phyloP scores from a whole-genome alignment of 768 basidiomycete species.

The Candolleomyces efflorescens region DNA sequence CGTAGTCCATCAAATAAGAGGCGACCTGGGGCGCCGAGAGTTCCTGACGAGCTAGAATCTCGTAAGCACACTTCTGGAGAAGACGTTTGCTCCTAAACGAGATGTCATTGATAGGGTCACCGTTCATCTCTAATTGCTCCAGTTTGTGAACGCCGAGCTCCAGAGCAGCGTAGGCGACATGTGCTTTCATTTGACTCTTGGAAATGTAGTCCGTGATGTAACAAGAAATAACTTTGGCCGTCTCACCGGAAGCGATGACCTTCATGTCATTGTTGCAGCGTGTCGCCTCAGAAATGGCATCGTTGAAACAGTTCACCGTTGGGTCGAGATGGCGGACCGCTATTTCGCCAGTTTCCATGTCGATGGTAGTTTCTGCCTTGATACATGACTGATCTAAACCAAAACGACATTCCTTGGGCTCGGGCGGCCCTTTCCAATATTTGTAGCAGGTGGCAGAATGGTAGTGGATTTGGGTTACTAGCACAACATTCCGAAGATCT shows the following conservation, averaged over 20 bases:
- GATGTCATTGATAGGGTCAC: neutral
- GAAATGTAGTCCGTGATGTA: neutral
- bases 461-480: neutral
- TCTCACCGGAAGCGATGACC: neutral
- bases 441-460: neutral
- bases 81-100: neutral
- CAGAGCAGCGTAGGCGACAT: neutral
- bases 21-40: neutral
- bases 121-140: neutral
- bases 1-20: neutral
- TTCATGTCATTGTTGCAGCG: neutral
- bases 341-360: neutral
- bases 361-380: neutral
- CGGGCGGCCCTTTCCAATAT: neutral
- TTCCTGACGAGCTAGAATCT: neutral
- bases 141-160: neutral
- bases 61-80: neutral
- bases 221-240: neutral
- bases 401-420: neutral
- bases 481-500: neutral
- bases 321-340: neutral
- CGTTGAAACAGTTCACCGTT: neutral
- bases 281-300: neutral
- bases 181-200: neutral
- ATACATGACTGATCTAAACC: neutral